Evolutionary conservation across 257 asterid genomes (phyloP).

Genomic region (Orobanche coerulescens): DNA sequence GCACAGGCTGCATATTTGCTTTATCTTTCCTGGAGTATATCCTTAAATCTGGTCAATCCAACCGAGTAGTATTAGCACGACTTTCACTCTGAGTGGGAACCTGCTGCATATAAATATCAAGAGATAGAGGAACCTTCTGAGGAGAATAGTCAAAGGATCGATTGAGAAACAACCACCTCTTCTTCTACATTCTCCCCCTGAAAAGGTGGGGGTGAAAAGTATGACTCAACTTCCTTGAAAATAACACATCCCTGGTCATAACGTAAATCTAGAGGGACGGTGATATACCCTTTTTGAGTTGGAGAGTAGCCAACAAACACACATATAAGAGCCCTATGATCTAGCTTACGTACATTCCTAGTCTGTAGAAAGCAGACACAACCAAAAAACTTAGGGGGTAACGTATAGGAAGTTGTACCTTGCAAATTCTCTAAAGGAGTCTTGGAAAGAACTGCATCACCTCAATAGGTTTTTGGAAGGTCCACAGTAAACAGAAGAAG

Average conservation of each 20-base stretch:
- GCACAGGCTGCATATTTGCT: no score
- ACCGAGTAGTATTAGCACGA: no score
- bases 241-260: neutral
- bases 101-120: no score
- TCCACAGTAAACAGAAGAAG: neutral
- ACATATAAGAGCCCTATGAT: neutral
- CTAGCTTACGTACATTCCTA: neutral
- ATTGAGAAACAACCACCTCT: neutral
- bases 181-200: neutral
- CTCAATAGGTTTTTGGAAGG: neutral
- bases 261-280: neutral
- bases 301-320: neutral
- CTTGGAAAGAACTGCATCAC: neutral
- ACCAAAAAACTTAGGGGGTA: neutral
- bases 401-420: neutral
- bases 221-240: neutral
- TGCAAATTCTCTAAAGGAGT: neutral
- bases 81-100: no score
- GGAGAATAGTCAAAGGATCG: no score
- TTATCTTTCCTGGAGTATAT: no score
- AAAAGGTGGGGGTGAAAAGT: neutral
- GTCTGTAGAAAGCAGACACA: neutral
- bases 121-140: no score
- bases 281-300: neutral
- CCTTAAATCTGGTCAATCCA: no score